A percentile compares a stretch with the other conserved stretches of the same genome.
These are phyloP conservation scores for Malbranchea zuffiana DNA, from an alignment of 2,329 filamentous ascomycete species.

Conservation along the genomic window DNA sequence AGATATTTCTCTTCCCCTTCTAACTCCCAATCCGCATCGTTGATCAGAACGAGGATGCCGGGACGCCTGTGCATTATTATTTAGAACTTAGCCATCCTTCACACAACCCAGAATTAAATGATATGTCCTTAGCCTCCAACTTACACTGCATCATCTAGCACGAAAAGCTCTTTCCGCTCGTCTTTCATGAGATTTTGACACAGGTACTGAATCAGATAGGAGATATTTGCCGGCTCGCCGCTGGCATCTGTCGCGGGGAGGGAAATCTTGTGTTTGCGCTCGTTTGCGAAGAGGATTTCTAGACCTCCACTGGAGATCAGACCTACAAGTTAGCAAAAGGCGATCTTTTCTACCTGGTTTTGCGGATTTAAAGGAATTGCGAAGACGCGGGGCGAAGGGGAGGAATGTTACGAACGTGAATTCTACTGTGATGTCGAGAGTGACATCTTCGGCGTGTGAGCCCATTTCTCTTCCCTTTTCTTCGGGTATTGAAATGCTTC, in stretches of 20 bases:
- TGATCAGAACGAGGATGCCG: slow-evolving; percentile 91
- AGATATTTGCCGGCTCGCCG: slow-evolving; percentile 56
- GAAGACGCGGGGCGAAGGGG: slow-evolving; percentile 6
- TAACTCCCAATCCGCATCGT: slow-evolving; percentile 96
- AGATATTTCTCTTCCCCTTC: slow-evolving; percentile 89
- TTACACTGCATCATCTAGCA: slow-evolving; percentile 79
- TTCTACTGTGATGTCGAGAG: slow-evolving; percentile 55
- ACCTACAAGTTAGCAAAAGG: slow-evolving; percentile 4
- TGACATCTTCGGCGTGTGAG: slow-evolving; percentile 1
- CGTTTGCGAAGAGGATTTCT: slow-evolving; percentile 83
- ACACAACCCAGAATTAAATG: background rate
- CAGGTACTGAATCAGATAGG: slow-evolving; percentile 66
- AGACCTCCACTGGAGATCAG: slow-evolving; percentile 71
- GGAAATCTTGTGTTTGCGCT: slow-evolving; percentile 59
- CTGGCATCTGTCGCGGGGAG: slow-evolving; percentile 54
- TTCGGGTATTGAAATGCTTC: too few species aligned
- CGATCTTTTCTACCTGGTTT: background rate
- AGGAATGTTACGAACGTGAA: slow-evolving; percentile 56
- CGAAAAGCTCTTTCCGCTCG: slow-evolving; percentile 73
- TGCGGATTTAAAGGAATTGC: slow-evolving; percentile 9
- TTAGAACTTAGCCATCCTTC: slow-evolving; percentile 14
- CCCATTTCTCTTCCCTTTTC: too few species aligned
- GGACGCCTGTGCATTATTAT: slow-evolving; percentile 56
- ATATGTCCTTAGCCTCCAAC: slow-evolving; percentile 29
- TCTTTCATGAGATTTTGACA: slow-evolving; percentile 78